Evolutionary conservation across 2,329 filamentous ascomycete species (phyloP).

Genomic region (Fusarium incarnatum): DNA sequence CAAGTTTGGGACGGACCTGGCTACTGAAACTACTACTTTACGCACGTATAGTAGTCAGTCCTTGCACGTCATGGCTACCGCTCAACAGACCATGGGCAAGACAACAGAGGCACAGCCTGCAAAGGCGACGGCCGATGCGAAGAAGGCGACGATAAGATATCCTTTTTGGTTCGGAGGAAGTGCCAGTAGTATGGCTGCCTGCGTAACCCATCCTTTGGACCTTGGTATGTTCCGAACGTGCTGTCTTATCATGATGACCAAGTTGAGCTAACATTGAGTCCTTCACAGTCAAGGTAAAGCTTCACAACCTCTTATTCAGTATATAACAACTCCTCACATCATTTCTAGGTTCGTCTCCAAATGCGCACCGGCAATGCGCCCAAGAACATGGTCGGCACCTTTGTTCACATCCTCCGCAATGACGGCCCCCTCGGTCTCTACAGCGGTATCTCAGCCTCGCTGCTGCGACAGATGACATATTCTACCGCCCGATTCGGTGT

Average conservation of each 20-base stretch:
- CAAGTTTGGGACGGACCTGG: constrained; percentile 6
- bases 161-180: constrained; percentile 98
- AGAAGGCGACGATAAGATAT: constrained; percentile 65
- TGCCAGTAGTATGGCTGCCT: constrained; percentile 90
- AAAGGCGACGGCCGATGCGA: constrained; percentile 51
- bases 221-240: constrained; percentile 70
- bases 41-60: neutral
- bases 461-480: constrained; percentile 95
- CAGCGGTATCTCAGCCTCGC: constrained; percentile 88
- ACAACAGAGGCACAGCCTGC: constrained; percentile 13
- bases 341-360: constrained; percentile 81
- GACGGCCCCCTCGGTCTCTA: constrained; percentile 87
- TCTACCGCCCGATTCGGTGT: constrained; percentile 96
- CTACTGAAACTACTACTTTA: neutral
- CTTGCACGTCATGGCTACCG: constrained; percentile 37
- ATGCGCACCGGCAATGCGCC: constrained; percentile 81
- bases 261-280: constrained; percentile 34
- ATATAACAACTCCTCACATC: constrained; percentile 13
- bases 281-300: constrained; percentile 61
- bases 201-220: constrained; percentile 93
- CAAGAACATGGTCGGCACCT: constrained; percentile 86
- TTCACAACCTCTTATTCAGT: neutral
- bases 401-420: constrained; percentile 80
- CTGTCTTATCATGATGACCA: constrained; percentile 24
- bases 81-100: constrained; percentile 34